Evolutionary conservation across 1,284 basidiomycete species (phyloP).

Genomic region (Puccinia hordei): DNA sequence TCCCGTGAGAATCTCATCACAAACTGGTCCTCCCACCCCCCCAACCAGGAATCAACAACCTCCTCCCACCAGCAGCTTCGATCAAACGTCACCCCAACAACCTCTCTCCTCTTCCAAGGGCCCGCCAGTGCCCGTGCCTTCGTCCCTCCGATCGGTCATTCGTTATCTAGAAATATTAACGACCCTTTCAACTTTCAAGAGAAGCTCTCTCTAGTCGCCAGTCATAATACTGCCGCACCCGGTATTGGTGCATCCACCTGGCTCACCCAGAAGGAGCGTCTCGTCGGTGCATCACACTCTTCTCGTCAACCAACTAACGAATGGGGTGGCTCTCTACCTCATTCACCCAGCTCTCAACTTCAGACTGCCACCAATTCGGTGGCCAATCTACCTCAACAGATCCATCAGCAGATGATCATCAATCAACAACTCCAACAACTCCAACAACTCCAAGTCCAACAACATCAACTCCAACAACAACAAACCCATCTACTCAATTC

Average conservation of each 20-base stretch:
- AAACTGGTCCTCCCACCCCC: no score
- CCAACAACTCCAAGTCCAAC: conserved; percentile 50
- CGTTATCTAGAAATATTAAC: conserved; percentile 56
- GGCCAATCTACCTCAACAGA: conserved; percentile 29
- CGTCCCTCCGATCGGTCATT: conserved; percentile 64
- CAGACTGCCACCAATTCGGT: conserved; percentile 64
- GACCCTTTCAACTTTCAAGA: conserved; percentile 57
- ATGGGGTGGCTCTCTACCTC: conserved; percentile 25
- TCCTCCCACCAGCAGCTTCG: no score
- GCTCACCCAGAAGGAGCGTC: conserved; percentile 66
- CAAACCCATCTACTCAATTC: conserved; percentile 46
- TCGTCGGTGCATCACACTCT: conserved; percentile 64
- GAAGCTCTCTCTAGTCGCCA: conserved; percentile 55
- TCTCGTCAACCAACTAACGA: conserved; percentile 17
- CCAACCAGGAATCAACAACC: no score
- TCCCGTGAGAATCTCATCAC: no score
- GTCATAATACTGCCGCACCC: conserved; percentile 61
- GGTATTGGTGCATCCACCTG: conserved; percentile 62
- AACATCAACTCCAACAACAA: conserved; percentile 51
- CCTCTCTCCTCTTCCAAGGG: conserved; percentile 53
- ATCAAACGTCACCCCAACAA: conserved; percentile 10
- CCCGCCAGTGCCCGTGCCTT: conserved; percentile 64
- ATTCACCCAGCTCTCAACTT: conserved; percentile 61
- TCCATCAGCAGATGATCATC: conserved; percentile 43
- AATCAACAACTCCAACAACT: conserved; percentile 50